Conservation (phyloP, 257 asterid genomes). For the Plantago elongata region DNA sequence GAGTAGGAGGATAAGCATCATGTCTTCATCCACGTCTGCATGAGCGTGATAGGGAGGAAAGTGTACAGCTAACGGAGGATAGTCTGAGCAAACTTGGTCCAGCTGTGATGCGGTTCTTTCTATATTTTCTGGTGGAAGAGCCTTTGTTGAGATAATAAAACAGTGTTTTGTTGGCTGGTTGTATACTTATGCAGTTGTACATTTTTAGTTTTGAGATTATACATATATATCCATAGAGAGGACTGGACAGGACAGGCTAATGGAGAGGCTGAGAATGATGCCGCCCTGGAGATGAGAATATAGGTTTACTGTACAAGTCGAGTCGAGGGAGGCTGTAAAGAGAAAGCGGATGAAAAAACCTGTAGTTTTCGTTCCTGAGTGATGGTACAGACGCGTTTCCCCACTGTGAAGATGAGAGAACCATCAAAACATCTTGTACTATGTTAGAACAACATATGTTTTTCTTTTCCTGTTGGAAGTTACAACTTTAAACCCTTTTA, state of each 20-base stretch:
- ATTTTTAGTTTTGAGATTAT: conserved; percentile 33
- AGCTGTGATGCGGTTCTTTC: conserved; percentile 29
- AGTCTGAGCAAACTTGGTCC: conserved; percentile 25
- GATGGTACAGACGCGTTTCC: conserved; percentile 7
- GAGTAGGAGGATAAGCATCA: conserved; percentile 55
- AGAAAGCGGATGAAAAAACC: conserved; percentile 15
- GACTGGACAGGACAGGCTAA: conserved; percentile 23
- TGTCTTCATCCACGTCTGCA: conserved; percentile 37
- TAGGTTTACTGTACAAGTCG: conserved; percentile 35
- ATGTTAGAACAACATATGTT: too few relatives aligned
- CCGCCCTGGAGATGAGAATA: conserved; percentile 31
- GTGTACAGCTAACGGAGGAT: conserved; percentile 70
- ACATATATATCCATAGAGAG: conserved; percentile 26
- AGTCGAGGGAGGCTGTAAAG: conserved; percentile 44
- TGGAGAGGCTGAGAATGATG: conserved; percentile 36
- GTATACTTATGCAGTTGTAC: conserved; percentile 47
- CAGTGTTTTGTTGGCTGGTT: conserved; percentile 26
- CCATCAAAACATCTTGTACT: too few relatives aligned
- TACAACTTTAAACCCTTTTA: too few relatives aligned
- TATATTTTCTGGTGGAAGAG: conserved; percentile 26
- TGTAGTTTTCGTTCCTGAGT: conserved; percentile 26
- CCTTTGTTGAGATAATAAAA: conserved; percentile 29
- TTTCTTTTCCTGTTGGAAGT: too few relatives aligned
- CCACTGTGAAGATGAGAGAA: background rate
- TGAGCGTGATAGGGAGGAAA: conserved; percentile 32